phyloP scores from a whole-genome alignment of 306 rosid species.

The Medicago ruthenica region DNA sequence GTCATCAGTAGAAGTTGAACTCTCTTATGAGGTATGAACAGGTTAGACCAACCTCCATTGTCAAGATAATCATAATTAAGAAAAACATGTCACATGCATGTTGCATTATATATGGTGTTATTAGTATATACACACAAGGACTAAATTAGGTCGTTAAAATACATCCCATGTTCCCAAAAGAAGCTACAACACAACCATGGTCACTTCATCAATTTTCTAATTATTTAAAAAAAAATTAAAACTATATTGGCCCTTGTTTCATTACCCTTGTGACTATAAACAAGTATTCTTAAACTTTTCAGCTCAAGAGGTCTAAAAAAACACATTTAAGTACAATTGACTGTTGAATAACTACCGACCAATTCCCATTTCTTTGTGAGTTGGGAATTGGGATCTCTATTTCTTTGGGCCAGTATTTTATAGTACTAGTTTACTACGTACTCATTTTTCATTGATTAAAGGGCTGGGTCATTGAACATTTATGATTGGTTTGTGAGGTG shows the following conservation, averaged over 20 bases:
- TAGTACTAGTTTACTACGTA: background rate
- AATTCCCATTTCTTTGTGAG: constrained; percentile 39
- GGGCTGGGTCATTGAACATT: background rate
- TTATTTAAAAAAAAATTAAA: constrained; percentile 15
- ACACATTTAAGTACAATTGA: constrained; percentile 51
- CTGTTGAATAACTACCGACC: constrained; percentile 54
- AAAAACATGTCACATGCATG: constrained; percentile 74
- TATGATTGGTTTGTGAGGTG: background rate
- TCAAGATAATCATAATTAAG: constrained; percentile 27
- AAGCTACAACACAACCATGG: constrained; percentile 54
- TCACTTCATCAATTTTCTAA: constrained; percentile 50
- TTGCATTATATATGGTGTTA: constrained; percentile 30
- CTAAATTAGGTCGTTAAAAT: constrained; percentile 57
- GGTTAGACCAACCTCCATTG: background rate
- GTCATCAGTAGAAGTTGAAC: no score
- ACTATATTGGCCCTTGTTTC: constrained; percentile 36
- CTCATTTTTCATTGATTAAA: background rate
- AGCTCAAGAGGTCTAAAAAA: constrained; percentile 36
- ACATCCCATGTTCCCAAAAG: constrained; percentile 73
- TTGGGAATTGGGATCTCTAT: constrained; percentile 31
- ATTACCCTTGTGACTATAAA: constrained; percentile 37
- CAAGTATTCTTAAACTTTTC: constrained; percentile 18
- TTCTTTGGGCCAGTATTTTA: constrained; percentile 15
- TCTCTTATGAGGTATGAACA: no score
- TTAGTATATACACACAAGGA: constrained; percentile 46